Base-by-base conservation (phyloP, 2,329 filamentous ascomycete genomes). In the Knoxdaviesia proteae region DNA sequence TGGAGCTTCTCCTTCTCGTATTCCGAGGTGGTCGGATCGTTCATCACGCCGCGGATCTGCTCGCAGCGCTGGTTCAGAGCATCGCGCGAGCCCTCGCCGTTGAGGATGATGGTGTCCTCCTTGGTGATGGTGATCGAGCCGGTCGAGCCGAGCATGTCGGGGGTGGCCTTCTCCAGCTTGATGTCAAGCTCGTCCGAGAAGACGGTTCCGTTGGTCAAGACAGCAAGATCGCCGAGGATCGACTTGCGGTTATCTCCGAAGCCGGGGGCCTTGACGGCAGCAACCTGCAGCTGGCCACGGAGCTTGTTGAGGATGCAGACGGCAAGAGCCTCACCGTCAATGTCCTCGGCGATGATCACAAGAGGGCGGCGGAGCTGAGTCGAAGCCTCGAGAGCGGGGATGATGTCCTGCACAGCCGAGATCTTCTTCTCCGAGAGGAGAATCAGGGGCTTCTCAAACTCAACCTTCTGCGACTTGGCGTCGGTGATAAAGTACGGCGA, bases 1-100 rank as follows among this genome's bases (percentile, higher is more conserved):
- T 96, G 90, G 51, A 98, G 84, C 78, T 98, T 98, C 81, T 98
- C 90, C 77, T 94, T 96, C 77, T 98, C 90, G 68, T 98, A 98
- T 58, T 98, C 90, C 40, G 87, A 94, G 50, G 90, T 98, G 54
- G 74, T 79, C 51, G 88, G 81, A 68, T 98, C 90, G 48, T 70
- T 73, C 70, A 94, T 94, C 64, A 96, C 86, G 52, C 88, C 87
- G 53, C 90, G 87, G 65, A 98, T 98, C 72, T 98, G 90, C 69
- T 98, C 90, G 67, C 90, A 96, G 60, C 90, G 83, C 72, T 94
- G 86, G 50, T 82, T 66, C 56, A 98, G 92, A 51, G 73, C 62
- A 58, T 98, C 90, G 74, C 96, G 94, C 78, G 69, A 80, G 50
- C 90, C 90, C 57, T 94, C 86, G 45, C 90, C 90, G 64, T 98